These are phyloP conservation scores for Leishmania amazonensis DNA, from an alignment of 208 protist genomes.

Conservation along the genomic window DNA sequence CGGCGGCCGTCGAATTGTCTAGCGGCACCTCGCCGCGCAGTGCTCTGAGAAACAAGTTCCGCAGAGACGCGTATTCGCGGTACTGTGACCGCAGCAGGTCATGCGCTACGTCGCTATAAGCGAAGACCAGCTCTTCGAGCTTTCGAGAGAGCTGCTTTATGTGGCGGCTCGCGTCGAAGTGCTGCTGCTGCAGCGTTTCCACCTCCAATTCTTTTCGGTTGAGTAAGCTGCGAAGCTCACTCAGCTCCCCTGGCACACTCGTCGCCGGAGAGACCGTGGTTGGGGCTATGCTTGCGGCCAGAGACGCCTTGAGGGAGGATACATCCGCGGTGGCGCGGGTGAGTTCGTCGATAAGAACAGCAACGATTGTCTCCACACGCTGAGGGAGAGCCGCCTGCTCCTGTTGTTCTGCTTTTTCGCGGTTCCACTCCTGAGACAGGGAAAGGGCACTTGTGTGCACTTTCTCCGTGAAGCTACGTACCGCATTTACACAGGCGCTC, in stretches of 20 bases:
- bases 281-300: background rate
- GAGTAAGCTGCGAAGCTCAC: constrained; percentile 13
- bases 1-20: background rate
- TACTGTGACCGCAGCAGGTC: constrained; percentile 47
- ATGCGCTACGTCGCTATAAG: constrained; percentile 36
- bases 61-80: constrained; percentile 50
- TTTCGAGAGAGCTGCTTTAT: constrained; percentile 45
- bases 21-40: constrained; percentile 37
- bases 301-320: constrained; percentile 3
- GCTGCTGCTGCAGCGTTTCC: constrained; percentile 34
- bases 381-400: constrained; percentile 18
- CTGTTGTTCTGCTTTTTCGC: constrained; percentile 14
- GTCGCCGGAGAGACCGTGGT: background rate
- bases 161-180: constrained; percentile 39
- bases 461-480: constrained; percentile 1
- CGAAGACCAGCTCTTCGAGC: constrained; percentile 29
- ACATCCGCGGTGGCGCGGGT: constrained; percentile 10
- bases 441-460: background rate
- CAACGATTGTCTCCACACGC: constrained; percentile 11
- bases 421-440: constrained; percentile 17
- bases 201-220: constrained; percentile 31
- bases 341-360: constrained; percentile 22
- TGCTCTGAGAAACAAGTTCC: constrained; percentile 44
- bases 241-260: constrained; percentile 2
- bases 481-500: constrained; percentile 5